Base-by-base conservation (phyloP, 2,329 filamentous ascomycete genomes). In the Trichoderma arundinaceum region DNA sequence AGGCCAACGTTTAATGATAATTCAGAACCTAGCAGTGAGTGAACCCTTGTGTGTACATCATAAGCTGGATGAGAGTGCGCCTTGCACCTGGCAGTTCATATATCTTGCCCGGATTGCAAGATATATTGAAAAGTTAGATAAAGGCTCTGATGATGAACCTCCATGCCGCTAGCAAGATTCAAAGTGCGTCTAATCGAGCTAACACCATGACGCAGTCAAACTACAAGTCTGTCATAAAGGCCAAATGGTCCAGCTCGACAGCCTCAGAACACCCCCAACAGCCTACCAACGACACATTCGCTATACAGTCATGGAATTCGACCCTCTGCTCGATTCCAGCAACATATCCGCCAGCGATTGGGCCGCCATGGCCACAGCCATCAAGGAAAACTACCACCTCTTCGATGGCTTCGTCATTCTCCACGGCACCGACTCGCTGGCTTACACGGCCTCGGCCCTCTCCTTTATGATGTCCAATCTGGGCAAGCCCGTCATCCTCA, bases 381-480 rank as follows among this genome's bases (percentile, higher is more conserved):
- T 97, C 70, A 85, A 88, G 71, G 87, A 90, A 69, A 97, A 97
- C 77, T 97, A 97, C 77, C 89, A 89, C 68, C 84, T 92, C 0
- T 97, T 93, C 73, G 94, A 97, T 76, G 92, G 91, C 19, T 97
- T 97, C 74, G 92, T 97, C 22, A 88, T 97, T 46, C 87, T 96
- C 39, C 93, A 97, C 77, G 93, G 93, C 67, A 97, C 93, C 7
- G 93, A 97, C 78, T 96, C 92, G 51, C 82, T 97, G 59, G 91
- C 90, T 17, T 97, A 97, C 78, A 95, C 92, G 4, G 91, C 91
- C 68, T 96, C 92, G 5, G 94, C 94, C 3, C 83, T 97, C 66
- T 95, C 92, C 71, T 97, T 97, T 80, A 96, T 97, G 92, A 86
- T 97, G 75, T 86, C 91, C 73, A 92, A 96, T 74, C 83, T 97